These are phyloP conservation scores for Exophiala aquamarina DNA, from an alignment of 2,329 filamentous ascomycete genomes.

Conservation along the genomic window DNA sequence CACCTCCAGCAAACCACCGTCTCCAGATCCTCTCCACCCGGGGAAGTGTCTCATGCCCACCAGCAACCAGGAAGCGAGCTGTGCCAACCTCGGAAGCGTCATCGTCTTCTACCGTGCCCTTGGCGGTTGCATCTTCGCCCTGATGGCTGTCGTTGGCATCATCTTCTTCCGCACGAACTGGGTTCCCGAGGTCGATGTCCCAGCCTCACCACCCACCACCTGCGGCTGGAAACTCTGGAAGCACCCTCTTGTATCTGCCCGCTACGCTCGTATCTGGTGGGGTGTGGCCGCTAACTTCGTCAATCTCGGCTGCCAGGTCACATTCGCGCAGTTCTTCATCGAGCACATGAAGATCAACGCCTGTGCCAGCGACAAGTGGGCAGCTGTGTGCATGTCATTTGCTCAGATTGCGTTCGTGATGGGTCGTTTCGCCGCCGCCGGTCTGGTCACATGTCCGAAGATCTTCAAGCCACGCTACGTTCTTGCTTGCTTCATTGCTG, in stretches of 20 bases:
- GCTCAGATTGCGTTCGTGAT: constrained; percentile 72
- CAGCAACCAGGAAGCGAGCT: constrained; percentile 52
- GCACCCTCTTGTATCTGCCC: constrained; percentile 35
- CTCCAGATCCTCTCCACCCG: constrained; percentile 15
- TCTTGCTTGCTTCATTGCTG: constrained; percentile 65
- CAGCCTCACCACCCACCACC: constrained; percentile 60
- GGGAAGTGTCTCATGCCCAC: constrained; percentile 21
- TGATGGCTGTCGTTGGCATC: constrained; percentile 52
- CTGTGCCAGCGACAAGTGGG: constrained; percentile 54
- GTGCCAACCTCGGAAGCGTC: constrained; percentile 59
- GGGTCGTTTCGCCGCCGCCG: constrained; percentile 68
- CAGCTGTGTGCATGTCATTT: constrained; percentile 69
- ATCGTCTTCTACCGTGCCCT: constrained; percentile 79
- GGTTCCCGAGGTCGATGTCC: constrained; percentile 72
- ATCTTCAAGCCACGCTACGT: constrained; percentile 67
- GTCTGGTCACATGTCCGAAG: constrained; percentile 56
- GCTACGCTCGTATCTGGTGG: constrained; percentile 74
- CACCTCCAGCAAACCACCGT: constrained; percentile 13
- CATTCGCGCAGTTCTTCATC: constrained; percentile 64
- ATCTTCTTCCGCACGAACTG: constrained; percentile 61
- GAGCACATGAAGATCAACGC: constrained; percentile 66
- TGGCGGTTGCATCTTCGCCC: constrained; percentile 65
- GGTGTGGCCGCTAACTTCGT: constrained; percentile 75
- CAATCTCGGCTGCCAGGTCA: constrained; percentile 72
- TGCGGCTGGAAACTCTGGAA: constrained; percentile 32